phyloP scores from a whole-genome alignment of 768 basidiomycete genomes.

The Kwoniella botswanensis region DNA sequence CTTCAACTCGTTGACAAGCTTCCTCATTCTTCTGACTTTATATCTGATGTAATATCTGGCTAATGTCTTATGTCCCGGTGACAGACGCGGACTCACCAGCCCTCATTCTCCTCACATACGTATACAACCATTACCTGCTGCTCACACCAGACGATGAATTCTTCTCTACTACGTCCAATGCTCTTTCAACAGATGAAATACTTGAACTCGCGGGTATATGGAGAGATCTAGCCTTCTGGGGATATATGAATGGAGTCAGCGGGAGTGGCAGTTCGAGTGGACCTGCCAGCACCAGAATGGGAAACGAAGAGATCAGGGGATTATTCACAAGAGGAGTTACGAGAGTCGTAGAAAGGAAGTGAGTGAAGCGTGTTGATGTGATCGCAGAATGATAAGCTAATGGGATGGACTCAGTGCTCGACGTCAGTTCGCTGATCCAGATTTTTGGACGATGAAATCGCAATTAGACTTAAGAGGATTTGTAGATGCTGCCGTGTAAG shows the following conservation, averaged over 20 bases:
- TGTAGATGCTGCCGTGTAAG: constrained; percentile 70
- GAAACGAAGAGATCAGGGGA: constrained; percentile 73
- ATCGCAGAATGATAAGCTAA: background rate
- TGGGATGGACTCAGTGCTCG: constrained; percentile 67
- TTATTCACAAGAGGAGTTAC: constrained; percentile 77
- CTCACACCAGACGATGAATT: constrained; percentile 98
- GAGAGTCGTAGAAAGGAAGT: constrained; percentile 89
- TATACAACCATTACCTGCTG: constrained; percentile 81
- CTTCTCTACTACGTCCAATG: constrained; percentile 67
- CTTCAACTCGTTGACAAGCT: background rate
- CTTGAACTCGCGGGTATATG: constrained; percentile 74
- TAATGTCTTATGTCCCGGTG: background rate
- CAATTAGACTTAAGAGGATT: constrained; percentile 72
- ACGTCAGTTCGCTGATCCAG: constrained; percentile 76
- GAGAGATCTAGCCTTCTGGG: constrained; percentile 79
- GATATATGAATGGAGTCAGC: constrained; percentile 71
- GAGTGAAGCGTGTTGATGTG: constrained; percentile 53
- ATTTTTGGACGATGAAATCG: constrained; percentile 77
- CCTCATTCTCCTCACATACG: constrained; percentile 75
- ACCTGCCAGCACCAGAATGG: constrained; percentile 40
- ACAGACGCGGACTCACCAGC: constrained; percentile 63
- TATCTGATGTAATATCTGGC: background rate
- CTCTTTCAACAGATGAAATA: constrained; percentile 81
- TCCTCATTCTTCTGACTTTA: too few species aligned
- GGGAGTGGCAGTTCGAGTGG: constrained; percentile 2